A percentile compares a stretch with the other conserved stretches of the same genome.
These are phyloP conservation scores for Citrus medica DNA, from an alignment of 345 rosid species.

Conservation along the genomic window DNA sequence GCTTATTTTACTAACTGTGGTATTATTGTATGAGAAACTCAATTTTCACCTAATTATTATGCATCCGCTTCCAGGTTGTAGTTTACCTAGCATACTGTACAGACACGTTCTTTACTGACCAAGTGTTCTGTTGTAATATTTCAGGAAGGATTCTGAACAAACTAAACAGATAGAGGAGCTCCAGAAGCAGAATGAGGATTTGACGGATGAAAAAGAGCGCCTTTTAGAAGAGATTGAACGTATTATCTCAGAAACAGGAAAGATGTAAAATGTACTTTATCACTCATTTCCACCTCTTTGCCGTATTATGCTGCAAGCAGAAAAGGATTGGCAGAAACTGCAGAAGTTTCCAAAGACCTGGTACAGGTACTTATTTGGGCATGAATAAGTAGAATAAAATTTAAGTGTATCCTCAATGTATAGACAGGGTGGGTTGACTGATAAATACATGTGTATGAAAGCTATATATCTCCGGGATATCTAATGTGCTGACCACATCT, in stretches of 20 bases:
- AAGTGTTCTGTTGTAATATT: neutral
- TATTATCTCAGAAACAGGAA: slow-evolving; percentile 39
- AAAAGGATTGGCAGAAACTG: neutral
- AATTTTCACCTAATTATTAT: neutral
- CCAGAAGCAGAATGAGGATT: slow-evolving; percentile 59
- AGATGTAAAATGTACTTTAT: slow-evolving; percentile 18
- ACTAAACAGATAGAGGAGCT: slow-evolving; percentile 73
- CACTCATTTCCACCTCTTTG: neutral
- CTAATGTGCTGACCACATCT: neutral
- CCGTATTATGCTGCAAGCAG: neutral
- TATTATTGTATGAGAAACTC: neutral
- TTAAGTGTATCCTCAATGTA: neutral
- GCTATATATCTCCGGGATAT: neutral
- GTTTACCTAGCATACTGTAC: neutral
- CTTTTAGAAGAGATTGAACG: slow-evolving; percentile 68
- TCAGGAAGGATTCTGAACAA: slow-evolving; percentile 78
- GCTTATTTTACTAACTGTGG: neutral
- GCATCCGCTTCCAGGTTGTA: neutral
- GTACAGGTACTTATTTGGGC: neutral
- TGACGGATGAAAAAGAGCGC: slow-evolving; percentile 57
- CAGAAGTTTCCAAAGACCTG: neutral
- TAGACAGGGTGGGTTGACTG: neutral
- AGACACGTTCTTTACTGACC: neutral
- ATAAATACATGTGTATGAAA: neutral
- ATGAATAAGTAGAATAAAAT: neutral